Base-by-base conservation (phyloP, 1,139 yeast species). In the Arxiozyma slooffiae region DNA sequence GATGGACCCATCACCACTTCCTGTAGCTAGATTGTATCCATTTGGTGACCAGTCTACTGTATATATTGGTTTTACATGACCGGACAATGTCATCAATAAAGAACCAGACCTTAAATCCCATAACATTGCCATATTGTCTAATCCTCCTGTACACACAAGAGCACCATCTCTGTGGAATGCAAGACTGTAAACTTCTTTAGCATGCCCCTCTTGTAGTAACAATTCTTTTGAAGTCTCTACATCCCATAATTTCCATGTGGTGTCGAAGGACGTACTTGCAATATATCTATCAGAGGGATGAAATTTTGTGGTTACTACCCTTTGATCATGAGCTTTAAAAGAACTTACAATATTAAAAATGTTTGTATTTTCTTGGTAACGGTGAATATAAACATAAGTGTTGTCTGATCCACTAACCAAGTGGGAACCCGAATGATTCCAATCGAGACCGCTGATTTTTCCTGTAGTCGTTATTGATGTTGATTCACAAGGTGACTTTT, bases 211-310 rank as follows among this genome's bases (percentile, higher is more conserved):
- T 65, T 92, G 97, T 46, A 71, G 60, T 30, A 74, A 69, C 7
- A 83, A 57, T 50, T 76, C 77, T 30, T 61, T 59, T 45, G 71
- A 72, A 1, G 72, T 77, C 11, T 70, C 69, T 0, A 80, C 56
- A 65, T 92, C 97, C 95, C 96, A 89, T 7, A 89, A 65, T 53
- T 88, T 77, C 97, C 97, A 92, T 0, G 96, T 88, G 53, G 76
- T 76, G 65, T 92, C 98, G 61, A 78, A 83, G 0, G 97, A 88
- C 0, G 96, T 85, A 23, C 89, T 75, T 0, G 82, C 85, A 1
- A 81, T 61, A 57, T 67, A 78, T 3, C 67, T 59, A 0, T 80
- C 80, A 2, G 71, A 61, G 0, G 96, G 96, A 63, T 89, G 96
- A 54, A 80, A 77, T 43, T 76, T 75, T 0, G 82, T 68, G n/a